Conservation (phyloP, 1,284 basidiomycete genomes). For the Ustilago shanxiensis region DNA sequence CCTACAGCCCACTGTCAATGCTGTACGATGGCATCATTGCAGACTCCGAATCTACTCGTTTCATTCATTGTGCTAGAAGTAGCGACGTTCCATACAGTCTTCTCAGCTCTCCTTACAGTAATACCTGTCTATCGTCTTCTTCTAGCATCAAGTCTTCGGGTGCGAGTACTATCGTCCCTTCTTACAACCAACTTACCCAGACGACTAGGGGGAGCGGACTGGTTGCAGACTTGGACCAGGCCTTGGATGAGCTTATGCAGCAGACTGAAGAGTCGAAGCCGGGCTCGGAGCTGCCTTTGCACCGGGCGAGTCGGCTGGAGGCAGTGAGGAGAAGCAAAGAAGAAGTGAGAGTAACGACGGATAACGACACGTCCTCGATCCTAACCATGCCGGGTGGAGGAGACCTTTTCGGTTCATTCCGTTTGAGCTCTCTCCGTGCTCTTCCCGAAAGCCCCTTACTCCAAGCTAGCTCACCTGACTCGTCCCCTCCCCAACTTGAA, state of each 20-base stretch:
- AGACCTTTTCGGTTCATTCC: background rate
- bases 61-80: background rate
- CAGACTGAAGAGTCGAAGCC: background rate
- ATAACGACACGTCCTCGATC: background rate
- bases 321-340: background rate
- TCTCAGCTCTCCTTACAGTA: background rate
- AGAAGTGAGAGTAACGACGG: background rate
- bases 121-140: background rate
- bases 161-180: background rate
- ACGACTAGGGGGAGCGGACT: background rate
- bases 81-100: constrained; percentile 5
- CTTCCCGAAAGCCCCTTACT: background rate
- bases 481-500: background rate
- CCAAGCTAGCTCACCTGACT: background rate
- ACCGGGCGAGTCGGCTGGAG: no score
- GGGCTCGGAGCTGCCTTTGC: background rate
- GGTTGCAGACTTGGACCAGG: background rate
- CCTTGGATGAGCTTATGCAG: background rate
- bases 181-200: background rate
- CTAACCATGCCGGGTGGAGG: constrained; percentile 27
- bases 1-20: constrained; percentile 28
- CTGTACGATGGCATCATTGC: constrained; percentile 38
- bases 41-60: constrained; percentile 1
- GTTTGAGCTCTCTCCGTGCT: no score
- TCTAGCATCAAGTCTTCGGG: background rate